Conservation (phyloP, 768 basidiomycete species). For the Tylopilus intermedius region DNA sequence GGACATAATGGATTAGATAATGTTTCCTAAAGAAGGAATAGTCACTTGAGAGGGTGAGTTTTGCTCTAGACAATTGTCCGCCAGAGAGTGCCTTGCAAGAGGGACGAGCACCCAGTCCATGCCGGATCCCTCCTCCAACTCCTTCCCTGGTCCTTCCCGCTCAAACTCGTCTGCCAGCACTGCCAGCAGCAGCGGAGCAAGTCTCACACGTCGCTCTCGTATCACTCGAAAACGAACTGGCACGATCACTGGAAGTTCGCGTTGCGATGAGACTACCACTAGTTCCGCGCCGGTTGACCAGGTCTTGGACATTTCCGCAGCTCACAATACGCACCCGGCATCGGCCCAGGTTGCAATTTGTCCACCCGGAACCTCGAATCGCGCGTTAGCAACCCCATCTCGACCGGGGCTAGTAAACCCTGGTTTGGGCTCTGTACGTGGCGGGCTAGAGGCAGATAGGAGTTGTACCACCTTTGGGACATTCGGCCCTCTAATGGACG, state of each 20-base stretch:
- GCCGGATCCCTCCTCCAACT: constrained; percentile 28
- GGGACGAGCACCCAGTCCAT: constrained; percentile 26
- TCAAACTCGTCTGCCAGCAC: constrained; percentile 34
- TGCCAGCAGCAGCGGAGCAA: constrained; percentile 44
- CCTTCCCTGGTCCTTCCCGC: constrained; percentile 30
- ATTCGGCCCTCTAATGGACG: constrained; percentile 22
- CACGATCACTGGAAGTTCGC: constrained; percentile 39
- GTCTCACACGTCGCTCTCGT: constrained; percentile 46
- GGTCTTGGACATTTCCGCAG: constrained; percentile 28
- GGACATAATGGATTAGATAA: constrained; percentile 25
- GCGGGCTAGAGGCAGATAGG: constrained; percentile 17
- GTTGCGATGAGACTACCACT: constrained; percentile 15
- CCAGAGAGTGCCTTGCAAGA: constrained; percentile 14
- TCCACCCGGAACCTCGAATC: constrained; percentile 9
- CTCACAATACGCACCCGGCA: constrained; percentile 14
- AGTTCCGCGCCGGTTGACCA: constrained; percentile 11
- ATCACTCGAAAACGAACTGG: constrained; percentile 50
- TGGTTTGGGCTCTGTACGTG: constrained; percentile 7
- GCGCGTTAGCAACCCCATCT: constrained; percentile 10
- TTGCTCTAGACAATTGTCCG: constrained; percentile 15
- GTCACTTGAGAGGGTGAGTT: constrained; percentile 11
- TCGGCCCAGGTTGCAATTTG: constrained; percentile 3
- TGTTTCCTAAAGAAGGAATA: constrained; percentile 19
- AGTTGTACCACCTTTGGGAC: constrained; percentile 22
- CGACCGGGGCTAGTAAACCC: constrained; percentile 10